phyloP scores from a whole-genome alignment of 2,329 filamentous ascomycete species.

The Penicillium sp. region DNA sequence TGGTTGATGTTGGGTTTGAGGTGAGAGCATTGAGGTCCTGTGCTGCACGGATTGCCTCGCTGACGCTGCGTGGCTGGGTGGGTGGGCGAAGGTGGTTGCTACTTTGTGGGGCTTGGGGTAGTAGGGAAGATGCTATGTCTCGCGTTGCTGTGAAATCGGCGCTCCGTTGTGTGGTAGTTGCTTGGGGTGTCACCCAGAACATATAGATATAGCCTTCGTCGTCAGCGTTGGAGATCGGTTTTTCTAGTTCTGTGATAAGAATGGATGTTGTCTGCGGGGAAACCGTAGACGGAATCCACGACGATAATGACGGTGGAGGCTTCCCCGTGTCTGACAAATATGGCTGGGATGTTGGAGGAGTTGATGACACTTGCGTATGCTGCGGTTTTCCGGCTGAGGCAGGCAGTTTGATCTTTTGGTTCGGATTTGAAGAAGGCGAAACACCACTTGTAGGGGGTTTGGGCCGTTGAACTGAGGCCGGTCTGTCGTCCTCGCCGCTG shows the following conservation, averaged over 20 bases:
- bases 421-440: constrained; percentile 9
- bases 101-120: constrained; percentile 47
- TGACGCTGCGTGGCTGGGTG: constrained; percentile 32
- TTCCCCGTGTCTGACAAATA: constrained; percentile 13
- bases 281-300: constrained; percentile 68
- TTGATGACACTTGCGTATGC: constrained; percentile 7
- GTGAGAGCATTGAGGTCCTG: constrained; percentile 35
- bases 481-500: constrained; percentile 27
- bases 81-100: constrained; percentile 20
- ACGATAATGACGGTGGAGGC: constrained; percentile 50
- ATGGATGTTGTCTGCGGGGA: constrained; percentile 67
- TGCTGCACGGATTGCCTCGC: constrained; percentile 41
- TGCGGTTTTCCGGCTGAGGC: constrained; percentile 8
- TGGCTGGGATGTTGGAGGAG: constrained; percentile 16
- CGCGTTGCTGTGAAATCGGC: constrained; percentile 48
- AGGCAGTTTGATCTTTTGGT: constrained; percentile 4
- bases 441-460: constrained; percentile 5
- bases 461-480: constrained; percentile 24
- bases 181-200: constrained; percentile 85
- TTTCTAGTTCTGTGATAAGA: constrained; percentile 74
- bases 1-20: constrained; percentile 29
- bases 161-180: constrained; percentile 34
- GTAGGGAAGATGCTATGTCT: constrained; percentile 61
- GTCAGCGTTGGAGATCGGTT: constrained; percentile 69
- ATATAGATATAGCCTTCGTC: constrained; percentile 97